These are phyloP conservation scores for Paraphysoderma sedebokerense DNA, from an alignment of 371 early-diverging fungal genomes.

Conservation along the genomic window DNA sequence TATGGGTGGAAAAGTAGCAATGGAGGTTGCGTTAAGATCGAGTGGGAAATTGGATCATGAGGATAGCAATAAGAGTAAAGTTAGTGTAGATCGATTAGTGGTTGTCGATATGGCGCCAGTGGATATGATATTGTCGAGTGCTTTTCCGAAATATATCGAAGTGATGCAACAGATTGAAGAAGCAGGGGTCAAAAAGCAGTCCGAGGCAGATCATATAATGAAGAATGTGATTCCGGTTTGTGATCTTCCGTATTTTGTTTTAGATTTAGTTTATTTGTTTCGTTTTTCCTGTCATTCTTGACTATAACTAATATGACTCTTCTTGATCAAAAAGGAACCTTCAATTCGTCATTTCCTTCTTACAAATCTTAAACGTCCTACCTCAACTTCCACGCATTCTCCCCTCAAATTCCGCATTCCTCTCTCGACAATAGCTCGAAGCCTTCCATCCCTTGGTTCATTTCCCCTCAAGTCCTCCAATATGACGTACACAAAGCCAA, in stretches of 20 bases:
- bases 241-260: neutral
- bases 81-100: conserved; percentile 45
- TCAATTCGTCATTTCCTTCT: conserved; percentile 19
- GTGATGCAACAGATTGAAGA: conserved; percentile 51
- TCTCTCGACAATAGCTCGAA: conserved; percentile 8
- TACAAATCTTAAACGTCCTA: conserved; percentile 24
- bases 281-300: neutral
- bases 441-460: conserved; percentile 5
- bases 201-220: conserved; percentile 56
- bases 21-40: conserved; percentile 59
- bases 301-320: no score
- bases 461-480: neutral
- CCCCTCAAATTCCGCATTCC: conserved; percentile 13
- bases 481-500: conserved; percentile 3
- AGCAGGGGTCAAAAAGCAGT: conserved; percentile 29
- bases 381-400: neutral
- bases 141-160: conserved; percentile 37
- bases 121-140: conserved; percentile 21
- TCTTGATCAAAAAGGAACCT: conserved; percentile 5
- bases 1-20: conserved; percentile 86
- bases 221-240: conserved; percentile 10
- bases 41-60: no score
- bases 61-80: conserved; percentile 68
- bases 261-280: neutral
- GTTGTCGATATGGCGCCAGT: conserved; percentile 79